Evolutionary conservation across 371 early-diverging fungal species (phyloP).

Genomic region (Syncephalastrum monosporum): DNA sequence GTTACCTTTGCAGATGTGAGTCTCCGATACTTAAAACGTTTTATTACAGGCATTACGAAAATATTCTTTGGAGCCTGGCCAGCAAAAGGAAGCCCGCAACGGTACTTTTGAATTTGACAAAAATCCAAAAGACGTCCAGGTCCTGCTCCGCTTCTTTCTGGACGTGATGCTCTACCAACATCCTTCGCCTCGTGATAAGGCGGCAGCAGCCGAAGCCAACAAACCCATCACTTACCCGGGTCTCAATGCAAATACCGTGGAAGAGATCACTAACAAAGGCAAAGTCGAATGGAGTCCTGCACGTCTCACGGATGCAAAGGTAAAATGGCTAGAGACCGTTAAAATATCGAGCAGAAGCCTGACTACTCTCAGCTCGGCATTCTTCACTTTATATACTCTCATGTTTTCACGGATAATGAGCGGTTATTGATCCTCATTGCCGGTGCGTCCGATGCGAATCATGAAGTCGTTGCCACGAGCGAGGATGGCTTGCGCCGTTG

Average conservation of each 20-base stretch:
- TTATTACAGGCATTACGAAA: constrained; percentile 46
- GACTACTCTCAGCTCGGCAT: constrained; percentile 31
- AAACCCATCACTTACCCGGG: constrained; percentile 15
- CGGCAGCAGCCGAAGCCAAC: constrained; percentile 5
- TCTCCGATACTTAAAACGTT: neutral
- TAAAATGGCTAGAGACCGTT: constrained; percentile 5
- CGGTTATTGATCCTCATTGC: constrained; percentile 62
- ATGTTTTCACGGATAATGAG: constrained; percentile 46
- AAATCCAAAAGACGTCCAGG: constrained; percentile 52
- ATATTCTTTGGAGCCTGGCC: constrained; percentile 50
- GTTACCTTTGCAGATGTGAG: neutral
- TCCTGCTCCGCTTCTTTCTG: constrained; percentile 57
- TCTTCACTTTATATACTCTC: constrained; percentile 36
- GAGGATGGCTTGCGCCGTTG: constrained; percentile 72
- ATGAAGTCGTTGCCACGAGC: constrained; percentile 64
- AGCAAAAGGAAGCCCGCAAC: constrained; percentile 40
- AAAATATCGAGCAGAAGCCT: neutral
- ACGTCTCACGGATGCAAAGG: constrained; percentile 44
- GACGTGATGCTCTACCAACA: constrained; percentile 71
- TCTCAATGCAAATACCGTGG: constrained; percentile 54
- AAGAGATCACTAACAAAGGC: constrained; percentile 62
- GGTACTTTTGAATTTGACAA: constrained; percentile 58
- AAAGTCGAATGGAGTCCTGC: constrained; percentile 63
- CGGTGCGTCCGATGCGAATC: constrained; percentile 66
- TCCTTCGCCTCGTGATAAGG: constrained; percentile 11